Percentiles rank a stretch among this genome's conserved stretches.
These are phyloP conservation scores for Mucor indicus DNA, from an alignment of 371 early-diverging fungal genomes.

Conservation along the genomic window DNA sequence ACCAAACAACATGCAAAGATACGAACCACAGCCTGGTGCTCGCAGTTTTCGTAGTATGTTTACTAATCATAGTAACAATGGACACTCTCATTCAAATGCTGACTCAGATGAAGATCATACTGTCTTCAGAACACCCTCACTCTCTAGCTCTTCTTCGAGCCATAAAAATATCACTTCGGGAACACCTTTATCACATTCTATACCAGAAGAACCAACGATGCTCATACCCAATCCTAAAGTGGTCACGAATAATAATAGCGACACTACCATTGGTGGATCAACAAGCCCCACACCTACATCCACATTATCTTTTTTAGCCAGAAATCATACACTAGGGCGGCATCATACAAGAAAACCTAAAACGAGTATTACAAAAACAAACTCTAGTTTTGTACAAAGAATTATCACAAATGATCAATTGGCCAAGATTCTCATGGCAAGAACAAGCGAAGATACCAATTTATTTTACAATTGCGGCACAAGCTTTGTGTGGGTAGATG, in stretches of 20 bases:
- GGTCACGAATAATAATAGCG: too few relatives aligned
- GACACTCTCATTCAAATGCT: not conserved
- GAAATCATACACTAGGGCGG: constrained; percentile 20
- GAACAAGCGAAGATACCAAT: constrained; percentile 71
- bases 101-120: constrained; percentile 27
- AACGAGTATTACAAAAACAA: constrained; percentile 61
- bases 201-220: constrained; percentile 12
- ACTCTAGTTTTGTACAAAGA: constrained; percentile 76
- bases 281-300: constrained; percentile 17
- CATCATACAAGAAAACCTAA: constrained; percentile 38
- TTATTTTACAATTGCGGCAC: constrained; percentile 83
- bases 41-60: constrained; percentile 30
- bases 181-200: constrained; percentile 11
- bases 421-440: constrained; percentile 71
- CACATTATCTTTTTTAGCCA: constrained; percentile 32
- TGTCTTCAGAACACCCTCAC: constrained; percentile 20
- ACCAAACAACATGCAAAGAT: constrained; percentile 32
- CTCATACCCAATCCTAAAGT: constrained; percentile 10
- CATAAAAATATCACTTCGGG: constrained; percentile 10
- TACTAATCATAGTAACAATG: constrained; percentile 1
- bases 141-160: constrained; percentile 29
- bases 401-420: constrained; percentile 81
- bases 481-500: constrained; percentile 79
- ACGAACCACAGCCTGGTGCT: constrained; percentile 45
- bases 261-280: too few relatives aligned